A percentile compares a stretch with the other conserved stretches of the same genome.
phyloP scores from a whole-genome alignment of 257 asterid species.

The Galeopsis tetrahit region DNA sequence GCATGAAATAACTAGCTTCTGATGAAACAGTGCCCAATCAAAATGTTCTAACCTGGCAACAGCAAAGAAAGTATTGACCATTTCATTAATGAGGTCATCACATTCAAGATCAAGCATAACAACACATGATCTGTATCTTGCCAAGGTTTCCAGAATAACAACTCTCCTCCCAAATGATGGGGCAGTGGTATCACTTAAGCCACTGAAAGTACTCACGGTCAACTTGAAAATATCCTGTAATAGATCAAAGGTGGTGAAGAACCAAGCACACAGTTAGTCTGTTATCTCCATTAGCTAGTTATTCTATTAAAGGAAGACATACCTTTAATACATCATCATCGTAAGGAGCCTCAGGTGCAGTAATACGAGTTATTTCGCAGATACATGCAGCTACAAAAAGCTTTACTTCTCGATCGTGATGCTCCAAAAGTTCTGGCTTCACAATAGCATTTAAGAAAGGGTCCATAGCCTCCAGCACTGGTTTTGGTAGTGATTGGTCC shows the following conservation, averaged over 20 bases:
- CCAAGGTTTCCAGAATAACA: conserved; percentile 89
- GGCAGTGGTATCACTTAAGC: conserved; percentile 72
- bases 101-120: conserved; percentile 99
- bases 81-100: conserved; percentile 85
- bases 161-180: conserved; percentile 93
- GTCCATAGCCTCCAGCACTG: conserved; percentile 78
- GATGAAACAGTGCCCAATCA: conserved; percentile 23
- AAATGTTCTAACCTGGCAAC: conserved; percentile 70
- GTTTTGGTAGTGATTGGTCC: conserved; percentile 89
- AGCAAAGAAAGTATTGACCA: conserved; percentile 76
- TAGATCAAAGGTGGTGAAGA: conserved; percentile 31
- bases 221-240: conserved; percentile 87
- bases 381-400: conserved; percentile 93
- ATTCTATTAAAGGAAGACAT: conserved; percentile 32
- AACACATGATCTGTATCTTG: conserved; percentile 92
- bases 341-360: conserved; percentile 97
- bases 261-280: conserved; percentile 26
- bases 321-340: conserved; percentile 89
- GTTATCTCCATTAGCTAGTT: conserved; percentile 25
- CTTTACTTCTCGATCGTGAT: conserved; percentile 90
- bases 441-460: conserved; percentile 76
- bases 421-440: conserved; percentile 87
- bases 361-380: conserved; percentile 95
- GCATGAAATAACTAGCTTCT: conserved; percentile 20
- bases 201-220: conserved; percentile 90